Base-by-base conservation (phyloP, 73 alveolate genomes). In the Paramecium sexaurelia region DNA sequence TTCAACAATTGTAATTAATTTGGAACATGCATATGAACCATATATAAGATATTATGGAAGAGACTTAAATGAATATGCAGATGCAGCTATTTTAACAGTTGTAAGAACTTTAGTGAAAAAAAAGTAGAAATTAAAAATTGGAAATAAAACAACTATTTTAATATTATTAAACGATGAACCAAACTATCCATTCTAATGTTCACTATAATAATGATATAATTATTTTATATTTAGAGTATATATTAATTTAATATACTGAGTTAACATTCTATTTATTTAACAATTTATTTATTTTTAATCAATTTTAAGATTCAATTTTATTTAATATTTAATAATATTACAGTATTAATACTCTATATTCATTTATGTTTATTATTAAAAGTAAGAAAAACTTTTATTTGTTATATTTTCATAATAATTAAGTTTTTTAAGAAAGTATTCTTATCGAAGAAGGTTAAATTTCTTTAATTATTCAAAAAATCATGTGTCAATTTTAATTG, bases 381-480 rank as follows among this genome's bases (percentile, higher is more conserved):
- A 13, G 51, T 26, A 3, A 11, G 11, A n/a, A 29, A 1, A 11
- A 13, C 47, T 61, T 61, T 61, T 61, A 26, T 61, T 0, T 29
- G 9, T 61, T 11, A 20, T 61, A 26, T 11, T 0, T 26, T 61
- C 11, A n/a, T 24, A 10, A 6, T 61, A 26, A 11, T 7, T 61
- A 10, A 45, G 43, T 32, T 61, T 61, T 61, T 61, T 6, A 29
- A 61, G 43, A 2, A 61, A 61, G 26, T 61, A 22, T 13, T 61
- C 83, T 26, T 61, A 61, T 61, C 26, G 24, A 61, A 61, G 83
- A 13, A 61, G 43, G 20, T 61, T 6, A 1, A 45, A 41, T 26
- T 61, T 61, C 26, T 61, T 61, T 20, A 61, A 61, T 61, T 71
- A 20, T 71, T 71, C 86, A 37, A 71, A 71, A 15, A 71, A n/a